Percentiles rank a stretch among this genome's conserved stretches.
Evolutionary conservation across 2,329 filamentous ascomycete species (phyloP).

Genomic region (Didymella pinodella): DNA sequence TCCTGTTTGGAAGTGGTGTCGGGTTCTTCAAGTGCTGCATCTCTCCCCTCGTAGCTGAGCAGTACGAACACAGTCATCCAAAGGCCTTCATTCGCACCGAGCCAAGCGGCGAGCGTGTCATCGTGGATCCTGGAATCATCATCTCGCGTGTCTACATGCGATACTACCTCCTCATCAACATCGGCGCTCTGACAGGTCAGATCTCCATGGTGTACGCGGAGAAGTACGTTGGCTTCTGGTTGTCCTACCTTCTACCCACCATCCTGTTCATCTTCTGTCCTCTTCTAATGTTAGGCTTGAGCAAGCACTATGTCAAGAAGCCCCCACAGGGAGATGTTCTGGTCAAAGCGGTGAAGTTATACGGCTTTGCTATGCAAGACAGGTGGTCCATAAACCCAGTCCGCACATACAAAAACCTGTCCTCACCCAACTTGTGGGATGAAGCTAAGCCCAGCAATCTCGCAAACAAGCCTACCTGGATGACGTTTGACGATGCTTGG

Average conservation of each 20-base stretch:
- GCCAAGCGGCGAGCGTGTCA: constrained; percentile 68
- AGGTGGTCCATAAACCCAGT: constrained; percentile 67
- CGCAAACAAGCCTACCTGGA: constrained; percentile 68
- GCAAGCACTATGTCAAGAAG: constrained; percentile 49
- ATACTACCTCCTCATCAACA: constrained; percentile 76
- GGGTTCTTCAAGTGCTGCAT: constrained; percentile 53
- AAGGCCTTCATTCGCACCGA: constrained; percentile 59
- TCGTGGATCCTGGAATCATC: constrained; percentile 72
- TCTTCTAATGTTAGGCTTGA: constrained; percentile 57
- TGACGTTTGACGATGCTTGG: constrained; percentile 83
- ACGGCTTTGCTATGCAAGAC: constrained; percentile 66
- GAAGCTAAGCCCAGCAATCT: constrained; percentile 70
- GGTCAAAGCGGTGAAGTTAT: constrained; percentile 69
- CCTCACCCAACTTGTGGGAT: constrained; percentile 51
- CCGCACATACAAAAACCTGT: constrained; percentile 56
- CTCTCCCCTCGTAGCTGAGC: constrained; percentile 73
- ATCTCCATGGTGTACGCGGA: constrained; percentile 76
- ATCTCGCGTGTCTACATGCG: constrained; percentile 71
- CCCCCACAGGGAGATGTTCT: constrained; percentile 75
- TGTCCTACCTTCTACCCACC: constrained; percentile 72
- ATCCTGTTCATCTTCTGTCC: constrained; percentile 68
- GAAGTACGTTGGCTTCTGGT: constrained; percentile 77
- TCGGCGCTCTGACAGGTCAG: constrained; percentile 68
- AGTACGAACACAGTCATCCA: constrained; percentile 65
- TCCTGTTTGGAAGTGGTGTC: constrained; percentile 54